Conservation (phyloP, 2,329 filamentous ascomycete species). For the Hortaea werneckii region DNA sequence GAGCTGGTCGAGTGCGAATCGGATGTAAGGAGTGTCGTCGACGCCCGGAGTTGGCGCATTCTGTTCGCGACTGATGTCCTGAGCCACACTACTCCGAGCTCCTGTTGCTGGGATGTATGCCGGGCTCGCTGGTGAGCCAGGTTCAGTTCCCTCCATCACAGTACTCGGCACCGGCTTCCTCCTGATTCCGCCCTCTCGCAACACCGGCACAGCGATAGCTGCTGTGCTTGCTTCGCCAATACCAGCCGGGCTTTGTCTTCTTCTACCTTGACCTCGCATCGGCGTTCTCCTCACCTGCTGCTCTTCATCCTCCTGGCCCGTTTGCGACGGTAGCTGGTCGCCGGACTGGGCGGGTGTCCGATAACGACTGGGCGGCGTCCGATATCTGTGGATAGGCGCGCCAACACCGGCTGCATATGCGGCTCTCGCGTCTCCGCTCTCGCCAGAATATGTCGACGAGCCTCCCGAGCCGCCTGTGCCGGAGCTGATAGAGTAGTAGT, state of each 20-base stretch:
- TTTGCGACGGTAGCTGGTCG: constrained; percentile 10
- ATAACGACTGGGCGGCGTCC: constrained; percentile 26
- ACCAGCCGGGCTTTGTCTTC: constrained; percentile 7
- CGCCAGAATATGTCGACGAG: constrained; percentile 17
- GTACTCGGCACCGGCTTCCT: constrained; percentile 26
- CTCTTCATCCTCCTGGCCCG: constrained; percentile 12
- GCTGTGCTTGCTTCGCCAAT: constrained; percentile 4
- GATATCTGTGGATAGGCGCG: constrained; percentile 20
- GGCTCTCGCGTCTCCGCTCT: constrained; percentile 5
- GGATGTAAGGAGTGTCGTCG: constrained; percentile 79
- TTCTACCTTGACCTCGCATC: constrained; percentile 24
- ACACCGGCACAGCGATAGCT: background rate
- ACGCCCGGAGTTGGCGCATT: constrained; percentile 59
- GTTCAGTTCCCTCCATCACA: constrained; percentile 16
- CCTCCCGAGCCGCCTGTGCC: constrained; percentile 10
- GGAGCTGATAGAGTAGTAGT: constrained; percentile 39
- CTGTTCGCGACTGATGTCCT: constrained; percentile 19
- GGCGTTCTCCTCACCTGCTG: constrained; percentile 18
- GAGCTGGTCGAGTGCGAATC: constrained; percentile 79
- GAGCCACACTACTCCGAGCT: constrained; percentile 22
- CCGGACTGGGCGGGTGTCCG: constrained; percentile 24
- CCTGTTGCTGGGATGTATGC: constrained; percentile 8
- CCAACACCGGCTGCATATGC: background rate
- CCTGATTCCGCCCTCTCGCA: constrained; percentile 17
- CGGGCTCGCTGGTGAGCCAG: constrained; percentile 1